These are phyloP conservation scores for Lantana camara DNA, from an alignment of 257 asterid species.

Conservation along the genomic window DNA sequence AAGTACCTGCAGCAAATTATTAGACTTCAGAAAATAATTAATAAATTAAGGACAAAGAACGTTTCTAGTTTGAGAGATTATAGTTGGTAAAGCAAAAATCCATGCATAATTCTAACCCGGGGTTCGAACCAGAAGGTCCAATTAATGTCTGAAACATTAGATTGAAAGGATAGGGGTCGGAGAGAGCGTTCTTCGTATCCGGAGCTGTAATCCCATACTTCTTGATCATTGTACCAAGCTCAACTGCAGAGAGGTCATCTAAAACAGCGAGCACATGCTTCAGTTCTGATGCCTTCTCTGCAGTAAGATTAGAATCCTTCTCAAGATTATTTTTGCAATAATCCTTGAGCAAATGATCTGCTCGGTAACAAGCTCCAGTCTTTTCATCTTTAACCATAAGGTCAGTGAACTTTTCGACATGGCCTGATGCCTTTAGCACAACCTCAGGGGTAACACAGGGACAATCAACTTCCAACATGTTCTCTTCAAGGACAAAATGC, in stretches of 20 bases:
- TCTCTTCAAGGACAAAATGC: slow-evolving; percentile 81
- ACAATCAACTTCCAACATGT: slow-evolving; percentile 77
- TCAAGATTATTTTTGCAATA: slow-evolving; percentile 78
- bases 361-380: slow-evolving; percentile 65
- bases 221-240: slow-evolving; percentile 73
- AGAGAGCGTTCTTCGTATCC: slow-evolving; percentile 66
- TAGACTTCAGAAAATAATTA: slow-evolving; percentile 14
- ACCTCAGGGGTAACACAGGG: slow-evolving; percentile 76
- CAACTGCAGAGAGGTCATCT: slow-evolving; percentile 64
- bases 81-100: background rate
- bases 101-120: too few species aligned
- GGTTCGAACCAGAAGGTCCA: slow-evolving; percentile 69
- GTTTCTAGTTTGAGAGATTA: background rate
- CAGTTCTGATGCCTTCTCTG: slow-evolving; percentile 53
- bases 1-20: slow-evolving; percentile 49
- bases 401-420: slow-evolving; percentile 82
- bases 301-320: slow-evolving; percentile 52
- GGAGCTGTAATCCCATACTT: slow-evolving; percentile 73
- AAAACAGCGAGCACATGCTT: slow-evolving; percentile 67
- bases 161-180: slow-evolving; percentile 81
- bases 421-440: slow-evolving; percentile 81
- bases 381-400: slow-evolving; percentile 82
- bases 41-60: background rate
- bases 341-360: slow-evolving; percentile 78
- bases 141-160: slow-evolving; percentile 78